Evolutionary conservation across 768 basidiomycete genomes (phyloP).

Genomic region (Exsudoporus frostii): DNA sequence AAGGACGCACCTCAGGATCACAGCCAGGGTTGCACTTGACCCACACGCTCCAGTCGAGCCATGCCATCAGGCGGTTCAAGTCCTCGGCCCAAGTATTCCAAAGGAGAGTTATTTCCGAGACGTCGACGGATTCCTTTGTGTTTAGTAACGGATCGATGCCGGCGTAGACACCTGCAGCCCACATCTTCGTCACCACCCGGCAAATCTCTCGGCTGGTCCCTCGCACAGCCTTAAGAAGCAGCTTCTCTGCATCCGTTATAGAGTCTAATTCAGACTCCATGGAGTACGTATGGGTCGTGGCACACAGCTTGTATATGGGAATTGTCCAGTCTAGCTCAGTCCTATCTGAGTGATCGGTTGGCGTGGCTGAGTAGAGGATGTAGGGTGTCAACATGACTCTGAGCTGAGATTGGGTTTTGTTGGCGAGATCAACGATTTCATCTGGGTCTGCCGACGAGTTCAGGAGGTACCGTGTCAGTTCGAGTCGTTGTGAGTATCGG

Average conservation of each 20-base stretch:
- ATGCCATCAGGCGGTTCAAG: constrained; percentile 38
- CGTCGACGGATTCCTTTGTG: not conserved
- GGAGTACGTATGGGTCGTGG: constrained; percentile 23
- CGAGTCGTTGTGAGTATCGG: constrained; percentile 31
- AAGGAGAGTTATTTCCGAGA: constrained; percentile 7
- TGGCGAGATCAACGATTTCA: constrained; percentile 6
- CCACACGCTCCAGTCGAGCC: constrained; percentile 56
- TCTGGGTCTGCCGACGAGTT: constrained; percentile 4
- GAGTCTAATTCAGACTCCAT: constrained; percentile 1
- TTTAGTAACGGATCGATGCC: constrained; percentile 16
- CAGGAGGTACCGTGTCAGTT: constrained; percentile 23
- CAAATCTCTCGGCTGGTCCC: constrained; percentile 46
- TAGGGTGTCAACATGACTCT: constrained; percentile 31
- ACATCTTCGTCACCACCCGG: constrained; percentile 42
- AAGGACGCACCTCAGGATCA: constrained; percentile 38
- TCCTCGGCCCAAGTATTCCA: constrained; percentile 34
- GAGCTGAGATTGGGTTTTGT: constrained; percentile 22
- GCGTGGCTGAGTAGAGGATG: constrained; percentile 14
- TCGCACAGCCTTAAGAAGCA: constrained; percentile 27
- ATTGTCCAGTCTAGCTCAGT: constrained; percentile 24
- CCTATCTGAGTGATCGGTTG: not conserved
- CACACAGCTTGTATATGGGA: constrained; percentile 31
- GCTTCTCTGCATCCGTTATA: constrained; percentile 28
- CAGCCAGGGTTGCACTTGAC: constrained; percentile 46
- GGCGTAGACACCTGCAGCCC: constrained; percentile 38